Base-by-base conservation (phyloP, 129 eudicot species). In the Helianthus annuus region DNA sequence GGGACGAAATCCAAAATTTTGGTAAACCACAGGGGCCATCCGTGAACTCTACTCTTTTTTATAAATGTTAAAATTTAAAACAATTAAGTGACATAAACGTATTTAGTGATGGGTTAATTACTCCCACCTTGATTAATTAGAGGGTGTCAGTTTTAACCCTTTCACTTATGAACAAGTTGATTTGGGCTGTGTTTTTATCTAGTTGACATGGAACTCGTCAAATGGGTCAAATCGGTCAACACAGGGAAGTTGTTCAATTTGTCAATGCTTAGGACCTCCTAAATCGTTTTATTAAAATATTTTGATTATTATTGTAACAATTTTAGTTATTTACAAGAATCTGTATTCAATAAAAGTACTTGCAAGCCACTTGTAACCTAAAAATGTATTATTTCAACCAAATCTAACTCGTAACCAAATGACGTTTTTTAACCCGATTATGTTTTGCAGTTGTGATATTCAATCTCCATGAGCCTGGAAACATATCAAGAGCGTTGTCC, bases 401-500 rank as follows among this genome's bases (percentile, higher is more conserved):
- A 58, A 58, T 58, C 40, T 12, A 11, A 22, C 38, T 3, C 12
- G 40, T 58, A 27, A 58, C 62, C 3, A 22, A 56, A 56, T 29
- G 39, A 55, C 7, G 40, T 1, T 0, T 60, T 34, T 61, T 19
- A 36, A 38, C 48, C 13, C 0, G 11, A 63, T 19, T 19, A 19
- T 19, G 22, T 34, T 48, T 70, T 83, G 84, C 83, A 93, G 98
- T 89, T 72, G 98, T 84, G 64, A 73, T 93, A 36, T 93, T 93
- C 76, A 87, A 93, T 84, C 90, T 93, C 72, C 96, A 83, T 14
- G 97, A 93, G 82, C 96, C 97, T 10, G 92, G 97, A 61, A 93
- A 93, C 79, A 93, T 93, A 69, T 93, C 96, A 53, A 87, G 90
- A 81, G 98, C 97, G 24, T 76, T 93, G 68, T 89, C 87, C 4